Base-by-base conservation (phyloP, 768 basidiomycete species). In the Brasilioporus rufonigricans region DNA sequence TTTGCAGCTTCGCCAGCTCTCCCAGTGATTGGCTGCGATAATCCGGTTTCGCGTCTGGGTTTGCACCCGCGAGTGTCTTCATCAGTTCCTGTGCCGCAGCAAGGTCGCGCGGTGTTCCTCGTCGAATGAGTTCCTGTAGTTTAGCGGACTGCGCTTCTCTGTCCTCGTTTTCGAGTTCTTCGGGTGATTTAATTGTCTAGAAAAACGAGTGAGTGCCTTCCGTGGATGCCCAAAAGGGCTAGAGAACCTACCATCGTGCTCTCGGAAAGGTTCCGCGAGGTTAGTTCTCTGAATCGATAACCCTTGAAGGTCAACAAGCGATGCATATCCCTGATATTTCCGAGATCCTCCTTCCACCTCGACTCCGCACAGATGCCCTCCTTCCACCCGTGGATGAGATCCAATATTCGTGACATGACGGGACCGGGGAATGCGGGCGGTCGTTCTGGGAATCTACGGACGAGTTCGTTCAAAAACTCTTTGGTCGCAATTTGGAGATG, bases 281-380 rank as follows among this genome's bases (percentile, higher is more conserved):
- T 48, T 2, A 69, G 48, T 31, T 89, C 86, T 52, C 87, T 78
- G 73, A 91, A 91, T 18, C 87, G 80, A 69, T 86, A 86, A 59
- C 96, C 97, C 68, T 98, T 99, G 80, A 95, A 98, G 7, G 85
- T 88, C 61, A 99, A 71, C 50, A 99, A 71, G 23, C 96, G 77
- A 71, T 98, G 92, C 97, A 99, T 99, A 74, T 99, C 97, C 61
- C 96, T 74, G 55, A 99, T 97, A 65, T 98, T 98, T 10, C 91
- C 92, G 44, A 99, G 76, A 72, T 98, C 96, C 55, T 98, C 97
- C 68, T 91, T 93, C 86, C 93, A 95, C 68, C 95, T 85, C 44
- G 89, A 91, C 31, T 90, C 87, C 0, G 76, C 66, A 66, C 96
- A 98, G 43, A 99, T 90, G 3, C 87, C 87, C 66, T 95, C 92